A percentile compares a stretch with the other conserved stretches of the same genome.
These are phyloP conservation scores for Fusarium poae DNA, from an alignment of 2,329 filamentous ascomycete genomes.

Conservation along the genomic window DNA sequence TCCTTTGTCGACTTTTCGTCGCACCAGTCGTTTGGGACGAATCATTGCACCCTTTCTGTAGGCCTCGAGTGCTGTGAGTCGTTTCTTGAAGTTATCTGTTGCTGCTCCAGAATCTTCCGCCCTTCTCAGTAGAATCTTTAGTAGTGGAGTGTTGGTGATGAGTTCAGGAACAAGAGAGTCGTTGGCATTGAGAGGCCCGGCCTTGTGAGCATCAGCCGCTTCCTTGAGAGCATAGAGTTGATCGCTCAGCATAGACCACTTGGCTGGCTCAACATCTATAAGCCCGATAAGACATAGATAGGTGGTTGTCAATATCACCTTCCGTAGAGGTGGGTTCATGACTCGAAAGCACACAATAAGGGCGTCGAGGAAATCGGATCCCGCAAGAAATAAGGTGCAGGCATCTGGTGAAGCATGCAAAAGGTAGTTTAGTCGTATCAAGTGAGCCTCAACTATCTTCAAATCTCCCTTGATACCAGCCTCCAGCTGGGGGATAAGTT, in stretches of 20 bases:
- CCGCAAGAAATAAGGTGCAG: conserved; percentile 77
- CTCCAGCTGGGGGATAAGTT: conserved; percentile 73
- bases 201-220: conserved; percentile 74
- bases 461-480: conserved; percentile 68
- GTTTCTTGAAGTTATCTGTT: conserved; percentile 68
- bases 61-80: conserved; percentile 70
- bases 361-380: conserved; percentile 88
- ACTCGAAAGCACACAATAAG: conserved; percentile 75
- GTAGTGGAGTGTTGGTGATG: conserved; percentile 81
- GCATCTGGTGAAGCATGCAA: conserved; percentile 70
- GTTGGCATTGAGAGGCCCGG: conserved; percentile 67
- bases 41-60: conserved; percentile 70
- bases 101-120: conserved; percentile 64
- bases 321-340: conserved; percentile 73
- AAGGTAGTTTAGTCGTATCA: conserved; percentile 73
- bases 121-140: conserved; percentile 71
- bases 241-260: conserved; percentile 82
- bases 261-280: conserved; percentile 74
- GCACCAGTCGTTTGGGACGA: conserved; percentile 64
- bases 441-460: conserved; percentile 64
- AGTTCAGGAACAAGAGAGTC: conserved; percentile 85
- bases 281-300: conserved; percentile 83
- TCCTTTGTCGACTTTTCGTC: conserved; percentile 73
- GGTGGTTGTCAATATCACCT: conserved; percentile 76
- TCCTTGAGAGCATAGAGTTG: conserved; percentile 85